Conservation (phyloP, 2,329 filamentous ascomycete species). For the Fusarium redolens region DNA sequence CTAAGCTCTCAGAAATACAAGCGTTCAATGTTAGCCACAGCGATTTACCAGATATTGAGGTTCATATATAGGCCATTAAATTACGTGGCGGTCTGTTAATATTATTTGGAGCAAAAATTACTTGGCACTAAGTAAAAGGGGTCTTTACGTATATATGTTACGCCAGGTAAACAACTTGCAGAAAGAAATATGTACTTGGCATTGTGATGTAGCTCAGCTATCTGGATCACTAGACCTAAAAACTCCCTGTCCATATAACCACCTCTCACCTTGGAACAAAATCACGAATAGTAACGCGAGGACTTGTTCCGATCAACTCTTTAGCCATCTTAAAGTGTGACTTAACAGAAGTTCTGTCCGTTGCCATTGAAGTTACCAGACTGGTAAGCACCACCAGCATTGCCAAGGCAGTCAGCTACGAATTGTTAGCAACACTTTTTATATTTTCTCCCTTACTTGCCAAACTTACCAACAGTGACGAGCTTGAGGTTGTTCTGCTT, state of each 20-base stretch:
- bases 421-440: background rate
- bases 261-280: background rate
- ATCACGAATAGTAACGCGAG: fast-evolving
- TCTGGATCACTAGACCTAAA: background rate
- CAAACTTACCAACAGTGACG: slow-evolving; percentile 61
- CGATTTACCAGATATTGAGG: too few relatives aligned
- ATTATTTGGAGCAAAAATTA: too few relatives aligned
- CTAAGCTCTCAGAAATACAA: too few relatives aligned
- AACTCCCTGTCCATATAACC: background rate
- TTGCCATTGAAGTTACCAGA: slow-evolving; percentile 24
- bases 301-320: background rate
- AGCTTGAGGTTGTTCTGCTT: slow-evolving; percentile 59
- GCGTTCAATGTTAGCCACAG: too few relatives aligned
- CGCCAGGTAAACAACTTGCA: fast-evolving
- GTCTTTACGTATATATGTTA: background rate
- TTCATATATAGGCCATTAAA: too few relatives aligned
- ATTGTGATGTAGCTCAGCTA: background rate
- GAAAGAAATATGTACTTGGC: background rate
- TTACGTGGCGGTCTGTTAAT: too few relatives aligned
- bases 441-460: fast-evolving
- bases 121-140: too few relatives aligned
- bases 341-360: slow-evolving; percentile 21
- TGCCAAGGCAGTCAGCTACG: slow-evolving; percentile 30
- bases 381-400: slow-evolving; percentile 28
- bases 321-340: background rate